These are phyloP conservation scores for Aspergillus amoenus DNA, from an alignment of 2,329 filamentous ascomycete species.

Conservation along the genomic window DNA sequence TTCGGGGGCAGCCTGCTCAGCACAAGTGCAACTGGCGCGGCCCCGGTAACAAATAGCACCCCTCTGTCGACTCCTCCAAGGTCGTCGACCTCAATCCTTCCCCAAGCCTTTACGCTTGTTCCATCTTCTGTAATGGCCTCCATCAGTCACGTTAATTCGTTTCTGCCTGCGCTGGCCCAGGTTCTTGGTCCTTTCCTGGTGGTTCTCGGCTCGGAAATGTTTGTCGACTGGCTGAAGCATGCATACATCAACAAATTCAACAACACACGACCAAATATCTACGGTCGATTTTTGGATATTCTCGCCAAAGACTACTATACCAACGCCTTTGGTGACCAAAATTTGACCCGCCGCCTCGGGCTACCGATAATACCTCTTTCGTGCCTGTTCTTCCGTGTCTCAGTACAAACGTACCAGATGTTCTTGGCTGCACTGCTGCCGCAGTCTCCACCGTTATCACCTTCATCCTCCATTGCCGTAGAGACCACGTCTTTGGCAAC, in stretches of 20 bases:
- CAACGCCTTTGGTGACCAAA: slow-evolving; percentile 88
- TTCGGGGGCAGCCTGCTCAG: slow-evolving; percentile 40
- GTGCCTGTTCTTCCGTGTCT: slow-evolving; percentile 90
- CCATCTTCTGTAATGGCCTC: slow-evolving; percentile 56
- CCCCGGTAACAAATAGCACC: slow-evolving; percentile 46
- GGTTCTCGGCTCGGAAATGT: slow-evolving; percentile 92
- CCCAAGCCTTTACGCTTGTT: slow-evolving; percentile 80
- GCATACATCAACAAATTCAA: slow-evolving; percentile 99
- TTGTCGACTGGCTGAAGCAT: slow-evolving; percentile 96
- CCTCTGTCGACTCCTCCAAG: slow-evolving; percentile 57
- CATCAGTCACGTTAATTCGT: slow-evolving; percentile 43
- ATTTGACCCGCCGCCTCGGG: slow-evolving; percentile 83
- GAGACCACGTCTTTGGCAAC: slow-evolving; percentile 41
- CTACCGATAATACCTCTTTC: slow-evolving; percentile 89
- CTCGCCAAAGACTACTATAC: slow-evolving; percentile 98
- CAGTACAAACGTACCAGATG: slow-evolving; percentile 97
- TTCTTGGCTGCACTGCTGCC: slow-evolving; percentile 86
- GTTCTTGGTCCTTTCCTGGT: slow-evolving; percentile 90
- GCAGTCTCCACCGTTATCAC: slow-evolving; percentile 62
- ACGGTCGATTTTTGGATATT: slow-evolving; percentile 86
- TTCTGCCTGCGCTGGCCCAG: slow-evolving; percentile 60
- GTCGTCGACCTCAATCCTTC: slow-evolving; percentile 69
- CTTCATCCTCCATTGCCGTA: slow-evolving; percentile 45
- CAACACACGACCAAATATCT: slow-evolving; percentile 88
- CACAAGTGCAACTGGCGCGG: slow-evolving; percentile 29